Percentiles rank a stretch among this genome's conserved stretches.
phyloP scores from a whole-genome alignment of 768 basidiomycete genomes.

The Harrya chromipes region DNA sequence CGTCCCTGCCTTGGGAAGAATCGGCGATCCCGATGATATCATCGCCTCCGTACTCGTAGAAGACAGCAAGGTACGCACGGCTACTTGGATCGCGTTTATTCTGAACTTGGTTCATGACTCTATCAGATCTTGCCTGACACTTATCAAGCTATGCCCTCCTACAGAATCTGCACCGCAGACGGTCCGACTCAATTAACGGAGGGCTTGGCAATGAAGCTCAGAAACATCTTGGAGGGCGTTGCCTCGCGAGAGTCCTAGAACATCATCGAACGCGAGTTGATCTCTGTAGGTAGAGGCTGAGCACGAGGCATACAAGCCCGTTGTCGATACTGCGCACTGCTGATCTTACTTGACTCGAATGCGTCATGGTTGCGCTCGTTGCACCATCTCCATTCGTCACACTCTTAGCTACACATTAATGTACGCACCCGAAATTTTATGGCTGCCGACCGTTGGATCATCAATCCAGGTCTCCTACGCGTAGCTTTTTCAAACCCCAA shows the following conservation, averaged over 20 bases:
- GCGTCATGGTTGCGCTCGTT: too few relatives aligned
- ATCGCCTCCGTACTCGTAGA: conserved; percentile 72
- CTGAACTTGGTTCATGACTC: neutral
- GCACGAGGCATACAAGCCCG: neutral
- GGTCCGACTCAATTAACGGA: conserved; percentile 68
- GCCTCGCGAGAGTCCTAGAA: conserved; percentile 31
- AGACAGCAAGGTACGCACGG: conserved; percentile 55
- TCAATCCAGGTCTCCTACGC: neutral
- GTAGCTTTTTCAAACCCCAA: too few relatives aligned
- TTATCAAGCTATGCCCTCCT: conserved; percentile 82
- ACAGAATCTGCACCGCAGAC: conserved; percentile 74
- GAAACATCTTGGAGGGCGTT: conserved; percentile 33
- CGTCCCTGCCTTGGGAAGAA: conserved; percentile 66
- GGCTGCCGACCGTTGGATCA: neutral
- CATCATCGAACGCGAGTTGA: neutral
- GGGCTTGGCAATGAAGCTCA: conserved; percentile 54
- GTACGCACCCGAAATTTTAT: neutral
- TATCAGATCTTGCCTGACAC: conserved; percentile 63
- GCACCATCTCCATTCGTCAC: neutral
- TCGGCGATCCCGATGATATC: conserved; percentile 84
- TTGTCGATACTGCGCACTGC: neutral
- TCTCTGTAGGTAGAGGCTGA: neutral
- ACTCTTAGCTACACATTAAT: too few relatives aligned
- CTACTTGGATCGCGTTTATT: neutral
- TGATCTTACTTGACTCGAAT: neutral